Evolutionary conservation across 208 protist genomes (phyloP), one percentile per base, ranked within the genome.

Genomic region (Crithidia bombi): DNA sequence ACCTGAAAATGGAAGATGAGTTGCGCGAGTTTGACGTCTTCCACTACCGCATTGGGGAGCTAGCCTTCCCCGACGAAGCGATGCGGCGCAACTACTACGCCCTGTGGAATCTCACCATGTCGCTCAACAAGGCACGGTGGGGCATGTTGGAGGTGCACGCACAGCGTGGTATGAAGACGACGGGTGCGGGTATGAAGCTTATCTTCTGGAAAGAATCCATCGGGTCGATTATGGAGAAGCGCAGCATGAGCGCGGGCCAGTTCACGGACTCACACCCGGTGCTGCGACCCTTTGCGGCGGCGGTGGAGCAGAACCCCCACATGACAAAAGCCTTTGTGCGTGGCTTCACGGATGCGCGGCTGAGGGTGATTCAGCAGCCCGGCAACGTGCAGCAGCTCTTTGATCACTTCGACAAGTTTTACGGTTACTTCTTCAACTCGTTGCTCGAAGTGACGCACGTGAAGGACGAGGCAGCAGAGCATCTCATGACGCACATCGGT

Each of bases 401-500:
- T 78, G 91, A 96, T 63, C 89, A 96, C 76, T 96, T 92, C 65
- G 91, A 96, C 77, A 90, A 91, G 61, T 94, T 89, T 70, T 96
- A 96, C 79, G 91, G 91, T 21, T 94, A 96, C 76, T 94, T 96
- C 63, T 94, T 89, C 75, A 93, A 94, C 77, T 86, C 85, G n/a
- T 58, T 94, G 59, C 79, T 96, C 6, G 88, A 96, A 65, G 78
- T 92, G 43, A 86, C 79, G 2, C 68, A 86, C 55, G 74, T 94
- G 32, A 90, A 93, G 74, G 89, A 96, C 56, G 88, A 94, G 69
- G 69, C 73, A 43, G 84, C 91, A 36, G 88, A 93, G 79, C 89
- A 96, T 64, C 75, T 91, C 64, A 81, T 96, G 89, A 81, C 82
- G 32, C 91, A 96, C 72, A 89, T 96, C 62, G 89, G 88, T 46